phyloP scores from a whole-genome alignment of 129 eudicot species.

The Flaveria robusta region DNA sequence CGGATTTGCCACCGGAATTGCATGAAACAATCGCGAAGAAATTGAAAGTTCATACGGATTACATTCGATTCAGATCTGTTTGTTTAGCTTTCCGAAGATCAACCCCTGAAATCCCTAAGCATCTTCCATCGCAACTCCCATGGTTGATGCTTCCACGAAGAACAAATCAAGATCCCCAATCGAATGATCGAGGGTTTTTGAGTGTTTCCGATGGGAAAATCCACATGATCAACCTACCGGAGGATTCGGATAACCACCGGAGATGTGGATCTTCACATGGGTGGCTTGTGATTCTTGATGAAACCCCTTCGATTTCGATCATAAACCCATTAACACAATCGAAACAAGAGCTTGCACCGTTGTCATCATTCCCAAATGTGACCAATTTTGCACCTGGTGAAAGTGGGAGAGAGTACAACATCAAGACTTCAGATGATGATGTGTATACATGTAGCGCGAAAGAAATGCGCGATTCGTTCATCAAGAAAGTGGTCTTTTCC shows the following conservation, averaged over 20 bases:
- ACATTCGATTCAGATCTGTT: constrained; percentile 66
- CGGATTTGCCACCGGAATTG: constrained; percentile 63
- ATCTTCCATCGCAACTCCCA: constrained; percentile 61
- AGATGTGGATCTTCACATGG: constrained; percentile 85
- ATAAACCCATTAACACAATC: constrained; percentile 57
- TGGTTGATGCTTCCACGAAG: constrained; percentile 65
- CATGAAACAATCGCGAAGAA: constrained; percentile 44
- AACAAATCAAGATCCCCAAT: constrained; percentile 33
- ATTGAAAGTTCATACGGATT: constrained; percentile 46
- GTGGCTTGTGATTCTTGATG: constrained; percentile 57
- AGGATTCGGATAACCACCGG: constrained; percentile 53
- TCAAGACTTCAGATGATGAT: constrained; percentile 39
- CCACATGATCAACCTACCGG: constrained; percentile 48
- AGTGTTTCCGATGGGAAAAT: constrained; percentile 38
- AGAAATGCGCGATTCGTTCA: constrained; percentile 70
- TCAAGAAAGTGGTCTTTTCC: constrained; percentile 65
- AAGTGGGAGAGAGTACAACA: constrained; percentile 64
- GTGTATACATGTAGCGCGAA: constrained; percentile 41
- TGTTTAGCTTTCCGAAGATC: constrained; percentile 52
- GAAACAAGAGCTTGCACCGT: constrained; percentile 52
- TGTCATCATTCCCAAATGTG: constrained; percentile 62
- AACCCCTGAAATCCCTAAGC: constrained; percentile 40
- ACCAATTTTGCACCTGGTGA: constrained; percentile 38
- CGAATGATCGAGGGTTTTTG: constrained; percentile 41
- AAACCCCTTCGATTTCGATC: constrained; percentile 53